These are phyloP conservation scores for Pseudonitzschia pungens DNA, from an alignment of 108 stramenopile species.

Conservation along the genomic window DNA sequence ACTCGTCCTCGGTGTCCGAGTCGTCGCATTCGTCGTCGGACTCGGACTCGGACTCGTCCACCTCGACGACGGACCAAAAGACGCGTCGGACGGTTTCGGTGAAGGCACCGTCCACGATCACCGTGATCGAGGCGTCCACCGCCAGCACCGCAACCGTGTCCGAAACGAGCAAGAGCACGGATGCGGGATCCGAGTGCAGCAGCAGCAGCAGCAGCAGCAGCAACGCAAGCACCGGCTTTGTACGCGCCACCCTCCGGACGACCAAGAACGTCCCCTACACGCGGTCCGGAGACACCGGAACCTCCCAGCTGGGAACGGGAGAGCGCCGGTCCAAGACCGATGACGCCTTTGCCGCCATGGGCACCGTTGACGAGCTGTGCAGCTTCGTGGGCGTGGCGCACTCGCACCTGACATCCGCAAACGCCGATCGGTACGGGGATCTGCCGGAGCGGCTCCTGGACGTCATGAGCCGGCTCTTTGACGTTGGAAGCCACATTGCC, in stretches of 20 bases:
- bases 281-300: constrained; percentile 67
- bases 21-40: too few species aligned
- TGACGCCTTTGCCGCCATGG: constrained; percentile 75
- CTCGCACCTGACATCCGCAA: constrained; percentile 39
- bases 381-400: constrained; percentile 74
- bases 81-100: too few species aligned
- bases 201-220: neutral
- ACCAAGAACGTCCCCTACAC: constrained; percentile 89
- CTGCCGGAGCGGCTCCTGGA: constrained; percentile 64
- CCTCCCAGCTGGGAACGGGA: constrained; percentile 72
- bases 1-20: too few species aligned
- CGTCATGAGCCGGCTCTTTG: constrained; percentile 83
- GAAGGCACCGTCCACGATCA: neutral
- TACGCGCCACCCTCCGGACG: constrained; percentile 24
- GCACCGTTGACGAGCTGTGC: constrained; percentile 86
- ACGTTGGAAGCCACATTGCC: constrained; percentile 81
- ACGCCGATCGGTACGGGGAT: constrained; percentile 38
- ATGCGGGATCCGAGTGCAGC: too few species aligned
- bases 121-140: neutral
- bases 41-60: neutral
- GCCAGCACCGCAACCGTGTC: neutral
- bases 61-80: too few species aligned
- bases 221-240: neutral
- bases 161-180: too few species aligned
- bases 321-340: constrained; percentile 79